Evolutionary conservation across 805 yeast species (phyloP).

Genomic region (Peterozyma toletana): DNA sequence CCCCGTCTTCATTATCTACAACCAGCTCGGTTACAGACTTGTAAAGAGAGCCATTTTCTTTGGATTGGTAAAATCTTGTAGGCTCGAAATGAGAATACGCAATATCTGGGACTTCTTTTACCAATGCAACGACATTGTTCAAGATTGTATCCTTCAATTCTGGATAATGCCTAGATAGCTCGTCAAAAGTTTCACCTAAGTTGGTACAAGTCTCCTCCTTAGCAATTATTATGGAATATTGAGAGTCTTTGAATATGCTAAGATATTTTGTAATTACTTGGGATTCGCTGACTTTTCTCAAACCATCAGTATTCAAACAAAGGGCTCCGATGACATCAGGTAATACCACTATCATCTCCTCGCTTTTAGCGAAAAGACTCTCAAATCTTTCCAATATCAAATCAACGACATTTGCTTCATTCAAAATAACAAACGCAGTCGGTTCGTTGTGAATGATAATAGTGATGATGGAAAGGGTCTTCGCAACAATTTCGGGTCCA

Average conservation of each 20-base stretch:
- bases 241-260: constrained; percentile 38
- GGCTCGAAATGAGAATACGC: constrained; percentile 29
- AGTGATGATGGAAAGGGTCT: constrained; percentile 56
- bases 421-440: constrained; percentile 73
- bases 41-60: constrained; percentile 32
- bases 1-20: constrained; percentile 32
- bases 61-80: constrained; percentile 36
- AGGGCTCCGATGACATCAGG: constrained; percentile 80
- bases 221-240: constrained; percentile 47
- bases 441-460: constrained; percentile 85
- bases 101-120: constrained; percentile 33
- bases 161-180: constrained; percentile 78
- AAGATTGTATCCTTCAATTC: constrained; percentile 54
- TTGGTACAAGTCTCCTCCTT: constrained; percentile 44
- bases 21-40: constrained; percentile 32
- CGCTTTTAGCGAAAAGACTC: constrained; percentile 46
- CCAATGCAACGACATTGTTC: constrained; percentile 36
- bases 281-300: constrained; percentile 41
- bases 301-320: constrained; percentile 69
- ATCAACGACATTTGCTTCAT: constrained; percentile 71
- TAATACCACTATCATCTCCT: constrained; percentile 50
- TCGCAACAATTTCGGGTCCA: constrained; percentile 59
- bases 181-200: constrained; percentile 69
- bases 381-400: constrained; percentile 53
- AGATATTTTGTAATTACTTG: constrained; percentile 36